Percentiles rank a stretch among this genome's conserved stretches.
Evolutionary conservation across 306 rosid species (phyloP).

Genomic region (Glycine soja): DNA sequence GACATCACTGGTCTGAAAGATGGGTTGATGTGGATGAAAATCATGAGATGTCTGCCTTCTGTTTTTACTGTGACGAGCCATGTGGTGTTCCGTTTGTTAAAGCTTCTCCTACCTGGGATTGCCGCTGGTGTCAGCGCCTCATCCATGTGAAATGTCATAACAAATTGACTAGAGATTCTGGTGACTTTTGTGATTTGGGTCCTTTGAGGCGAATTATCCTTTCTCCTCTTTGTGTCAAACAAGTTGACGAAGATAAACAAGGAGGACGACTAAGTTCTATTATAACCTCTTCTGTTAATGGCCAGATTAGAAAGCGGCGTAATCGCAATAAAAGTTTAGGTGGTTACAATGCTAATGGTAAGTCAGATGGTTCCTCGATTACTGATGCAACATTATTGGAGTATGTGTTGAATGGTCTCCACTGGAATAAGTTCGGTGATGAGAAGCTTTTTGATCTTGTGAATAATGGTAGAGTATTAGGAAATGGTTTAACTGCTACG

Average conservation of each 20-base stretch:
- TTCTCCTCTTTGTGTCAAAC: constrained; percentile 72
- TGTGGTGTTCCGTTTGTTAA: constrained; percentile 83
- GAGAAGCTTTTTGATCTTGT: constrained; percentile 47
- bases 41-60: constrained; percentile 67
- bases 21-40: constrained; percentile 75
- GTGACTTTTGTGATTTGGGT: constrained; percentile 80
- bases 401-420: constrained; percentile 59
- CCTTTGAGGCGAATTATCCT: constrained; percentile 63
- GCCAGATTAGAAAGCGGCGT: constrained; percentile 63
- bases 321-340: constrained; percentile 56
- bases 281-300: constrained; percentile 59
- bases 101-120: constrained; percentile 85
- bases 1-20: constrained; percentile 86
- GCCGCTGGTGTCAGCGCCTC: constrained; percentile 82
- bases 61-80: constrained; percentile 74
- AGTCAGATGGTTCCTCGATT: constrained; percentile 45
- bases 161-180: constrained; percentile 66
- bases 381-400: constrained; percentile 57
- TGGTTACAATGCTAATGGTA: constrained; percentile 48
- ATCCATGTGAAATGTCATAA: constrained; percentile 82
- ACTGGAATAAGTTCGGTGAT: constrained; percentile 53
- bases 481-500: constrained; percentile 46
- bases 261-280: constrained; percentile 55
- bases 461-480: constrained; percentile 45
- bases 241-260: constrained; percentile 58